Conservation (phyloP, 1,139 yeast genomes). For the Suhomyces chickasaworum region DNA sequence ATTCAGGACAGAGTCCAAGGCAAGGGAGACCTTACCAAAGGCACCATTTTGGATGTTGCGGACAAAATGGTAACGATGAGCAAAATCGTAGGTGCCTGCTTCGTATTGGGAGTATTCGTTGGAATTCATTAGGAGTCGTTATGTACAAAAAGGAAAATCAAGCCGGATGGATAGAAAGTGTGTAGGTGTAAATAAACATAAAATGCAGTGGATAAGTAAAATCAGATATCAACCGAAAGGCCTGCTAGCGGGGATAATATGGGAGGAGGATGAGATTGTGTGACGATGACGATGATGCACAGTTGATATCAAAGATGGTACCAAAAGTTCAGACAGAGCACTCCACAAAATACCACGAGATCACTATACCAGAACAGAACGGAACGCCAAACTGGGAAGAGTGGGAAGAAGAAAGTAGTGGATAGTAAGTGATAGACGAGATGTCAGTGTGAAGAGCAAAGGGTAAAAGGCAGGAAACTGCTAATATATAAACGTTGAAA, state of each 20-base stretch:
- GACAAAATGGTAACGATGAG: slow-evolving; percentile 38
- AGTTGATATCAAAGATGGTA: background rate
- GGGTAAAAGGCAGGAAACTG: too few relatives aligned
- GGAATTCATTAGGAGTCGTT: slow-evolving; percentile 12
- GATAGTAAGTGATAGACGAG: background rate
- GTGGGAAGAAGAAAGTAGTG: background rate
- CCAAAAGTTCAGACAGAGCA: background rate
- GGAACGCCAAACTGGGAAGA: background rate
- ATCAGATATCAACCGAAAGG: slow-evolving; percentile 2
- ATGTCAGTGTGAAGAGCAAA: background rate
- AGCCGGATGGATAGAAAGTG: slow-evolving; percentile 1
- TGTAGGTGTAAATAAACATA: background rate
- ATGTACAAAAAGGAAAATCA: slow-evolving; percentile 11
- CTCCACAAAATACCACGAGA: background rate
- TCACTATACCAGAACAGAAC: background rate
- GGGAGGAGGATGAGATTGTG: background rate
- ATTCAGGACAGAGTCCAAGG: slow-evolving; percentile 35
- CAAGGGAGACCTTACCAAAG: slow-evolving; percentile 55
- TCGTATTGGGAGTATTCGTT: slow-evolving; percentile 40
- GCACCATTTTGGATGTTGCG: slow-evolving; percentile 51
- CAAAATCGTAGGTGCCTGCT: slow-evolving; percentile 30
- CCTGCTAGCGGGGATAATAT: slow-evolving; percentile 4
- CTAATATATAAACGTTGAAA: background rate
- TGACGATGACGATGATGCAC: too few relatives aligned
- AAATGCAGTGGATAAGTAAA: slow-evolving; percentile 4